phyloP scores from a whole-genome alignment of 2,329 filamentous ascomycete genomes.

The Amauroascus niger region DNA sequence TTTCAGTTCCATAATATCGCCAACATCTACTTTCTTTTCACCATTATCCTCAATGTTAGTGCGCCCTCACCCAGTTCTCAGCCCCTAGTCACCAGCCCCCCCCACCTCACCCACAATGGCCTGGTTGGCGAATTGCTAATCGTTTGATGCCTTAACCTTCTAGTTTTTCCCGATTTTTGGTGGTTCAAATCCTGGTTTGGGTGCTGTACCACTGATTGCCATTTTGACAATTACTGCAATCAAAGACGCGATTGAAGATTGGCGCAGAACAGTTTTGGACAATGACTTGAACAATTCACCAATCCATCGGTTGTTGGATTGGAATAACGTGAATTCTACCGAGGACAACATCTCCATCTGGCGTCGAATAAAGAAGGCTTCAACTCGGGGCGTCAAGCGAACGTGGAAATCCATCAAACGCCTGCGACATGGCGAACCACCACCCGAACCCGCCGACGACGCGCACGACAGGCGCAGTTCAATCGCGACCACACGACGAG shows the following conservation, averaged over 20 bases:
- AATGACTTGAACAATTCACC: slow-evolving; percentile 93
- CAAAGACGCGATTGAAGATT: slow-evolving; percentile 95
- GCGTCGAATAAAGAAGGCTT: slow-evolving; percentile 86
- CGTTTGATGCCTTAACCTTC: slow-evolving; percentile 15
- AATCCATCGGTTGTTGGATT: slow-evolving; percentile 78
- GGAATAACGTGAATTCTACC: slow-evolving; percentile 85
- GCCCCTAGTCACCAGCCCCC: no score
- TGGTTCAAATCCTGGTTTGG: slow-evolving; percentile 77
- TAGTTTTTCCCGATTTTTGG: slow-evolving; percentile 97
- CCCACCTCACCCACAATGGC: background rate
- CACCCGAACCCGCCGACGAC: slow-evolving; percentile 33
- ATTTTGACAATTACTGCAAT: slow-evolving; percentile 81
- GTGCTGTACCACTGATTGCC: slow-evolving; percentile 83
- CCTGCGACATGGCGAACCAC: slow-evolving; percentile 42
- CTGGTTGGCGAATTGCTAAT: slow-evolving; percentile 10
- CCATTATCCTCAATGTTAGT: slow-evolving; percentile 88
- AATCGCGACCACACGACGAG: slow-evolving; percentile 43
- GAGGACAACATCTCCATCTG: slow-evolving; percentile 77
- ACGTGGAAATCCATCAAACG: slow-evolving; percentile 45
- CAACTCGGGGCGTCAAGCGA: slow-evolving; percentile 52
- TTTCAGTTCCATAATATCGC: slow-evolving; percentile 98
- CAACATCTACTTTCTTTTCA: slow-evolving; percentile 96
- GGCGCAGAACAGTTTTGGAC: slow-evolving; percentile 79
- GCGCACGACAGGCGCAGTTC: slow-evolving; percentile 51
- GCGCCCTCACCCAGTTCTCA: no score